Percentiles rank a stretch among this genome's conserved stretches.
phyloP scores from a whole-genome alignment of 306 rosid genomes.

The Hippophae rhamnoides region DNA sequence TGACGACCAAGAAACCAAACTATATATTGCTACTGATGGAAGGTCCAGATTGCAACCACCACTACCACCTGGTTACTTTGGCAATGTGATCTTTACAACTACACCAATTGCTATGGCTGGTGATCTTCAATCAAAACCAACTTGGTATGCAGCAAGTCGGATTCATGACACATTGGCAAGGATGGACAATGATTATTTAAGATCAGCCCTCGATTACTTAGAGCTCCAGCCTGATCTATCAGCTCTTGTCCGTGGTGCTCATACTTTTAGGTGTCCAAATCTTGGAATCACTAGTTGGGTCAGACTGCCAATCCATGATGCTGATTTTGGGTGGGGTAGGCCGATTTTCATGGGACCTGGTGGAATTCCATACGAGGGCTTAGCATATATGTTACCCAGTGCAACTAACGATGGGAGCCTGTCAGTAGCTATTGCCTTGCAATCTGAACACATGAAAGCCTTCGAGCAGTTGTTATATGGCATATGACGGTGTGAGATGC shows the following conservation, averaged over 20 bases:
- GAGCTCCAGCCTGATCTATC: constrained; percentile 82
- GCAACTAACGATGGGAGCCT: constrained; percentile 34
- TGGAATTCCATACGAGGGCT: constrained; percentile 74
- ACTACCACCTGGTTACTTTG: constrained; percentile 75
- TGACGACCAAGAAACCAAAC: constrained; percentile 60
- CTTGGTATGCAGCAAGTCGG: constrained; percentile 68
- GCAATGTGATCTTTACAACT: constrained; percentile 78
- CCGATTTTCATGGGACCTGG: constrained; percentile 98
- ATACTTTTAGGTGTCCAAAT: constrained; percentile 80
- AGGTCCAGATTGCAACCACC: constrained; percentile 69
- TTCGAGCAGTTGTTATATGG: constrained; percentile 19
- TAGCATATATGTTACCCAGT: constrained; percentile 62
- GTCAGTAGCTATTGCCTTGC: constrained; percentile 18
- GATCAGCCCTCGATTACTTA: constrained; percentile 73
- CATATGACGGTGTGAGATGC: constrained; percentile 14
- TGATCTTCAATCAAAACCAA: constrained; percentile 60
- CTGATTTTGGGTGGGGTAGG: constrained; percentile 95
- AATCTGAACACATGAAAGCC: constrained; percentile 17
- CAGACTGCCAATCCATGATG: constrained; percentile 81
- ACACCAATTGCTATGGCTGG: constrained; percentile 64
- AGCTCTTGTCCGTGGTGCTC: constrained; percentile 73
- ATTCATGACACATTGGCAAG: constrained; percentile 54
- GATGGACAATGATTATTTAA: constrained; percentile 64
- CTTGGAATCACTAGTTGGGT: constrained; percentile 93
- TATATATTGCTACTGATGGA: constrained; percentile 84